A percentile compares a stretch with the other conserved stretches of the same genome.
phyloP scores from a whole-genome alignment of 2,329 filamentous ascomycete genomes.

The Aaosphaeria arxii region DNA sequence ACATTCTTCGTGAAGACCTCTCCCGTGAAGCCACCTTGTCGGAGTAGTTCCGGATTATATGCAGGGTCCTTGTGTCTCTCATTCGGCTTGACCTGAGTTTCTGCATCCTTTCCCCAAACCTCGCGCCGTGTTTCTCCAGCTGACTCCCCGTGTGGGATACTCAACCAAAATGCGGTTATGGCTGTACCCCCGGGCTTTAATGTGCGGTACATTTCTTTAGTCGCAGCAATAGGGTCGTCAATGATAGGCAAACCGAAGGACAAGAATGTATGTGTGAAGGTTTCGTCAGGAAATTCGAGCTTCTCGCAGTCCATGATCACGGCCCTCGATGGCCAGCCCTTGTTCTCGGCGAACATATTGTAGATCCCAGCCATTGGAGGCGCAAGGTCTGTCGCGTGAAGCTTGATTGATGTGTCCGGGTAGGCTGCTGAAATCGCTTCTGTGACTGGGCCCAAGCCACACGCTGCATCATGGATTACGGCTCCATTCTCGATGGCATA shows the following conservation, averaged over 20 bases:
- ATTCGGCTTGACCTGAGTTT: not conserved
- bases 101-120: not conserved
- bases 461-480: not conserved
- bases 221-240: constrained; percentile 16
- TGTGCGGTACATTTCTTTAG: constrained; percentile 26
- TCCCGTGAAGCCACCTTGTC: not conserved
- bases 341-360: not conserved
- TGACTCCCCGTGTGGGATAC: not conserved
- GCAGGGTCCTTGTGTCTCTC: not conserved
- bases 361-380: not conserved
- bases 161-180: constrained; percentile 3
- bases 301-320: constrained; percentile 2
- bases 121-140: not conserved
- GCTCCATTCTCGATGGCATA: not conserved
- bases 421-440: not conserved
- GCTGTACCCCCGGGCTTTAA: constrained; percentile 26
- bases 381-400: not conserved
- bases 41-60: not conserved
- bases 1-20: not conserved
- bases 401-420: not conserved
- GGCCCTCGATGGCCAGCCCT: not conserved
- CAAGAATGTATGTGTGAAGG: constrained; percentile 31
- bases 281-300: constrained; percentile 8
- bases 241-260: constrained; percentile 31
- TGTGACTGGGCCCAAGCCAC: not conserved